A percentile compares a stretch with the other conserved stretches of the same genome.
phyloP scores from a whole-genome alignment of 2,329 filamentous ascomycete genomes.

The Colletotrichum sp. region DNA sequence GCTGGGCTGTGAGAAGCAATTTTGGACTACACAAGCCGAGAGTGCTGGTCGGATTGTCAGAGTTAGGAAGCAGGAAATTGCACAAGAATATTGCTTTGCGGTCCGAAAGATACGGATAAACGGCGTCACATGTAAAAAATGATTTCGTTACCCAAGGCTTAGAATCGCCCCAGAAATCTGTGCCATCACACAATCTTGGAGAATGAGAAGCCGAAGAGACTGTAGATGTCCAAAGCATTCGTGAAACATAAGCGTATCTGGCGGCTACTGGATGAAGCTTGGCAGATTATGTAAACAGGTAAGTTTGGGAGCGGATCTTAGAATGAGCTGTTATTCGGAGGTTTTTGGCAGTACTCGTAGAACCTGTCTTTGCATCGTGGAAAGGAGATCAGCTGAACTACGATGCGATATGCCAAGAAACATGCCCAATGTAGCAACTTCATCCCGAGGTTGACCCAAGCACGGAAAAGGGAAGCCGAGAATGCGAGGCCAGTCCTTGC shows the following conservation, averaged over 20 bases:
- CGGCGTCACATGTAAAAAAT: background rate
- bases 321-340: background rate
- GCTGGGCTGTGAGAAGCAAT: background rate
- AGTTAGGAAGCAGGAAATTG: background rate
- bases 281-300: background rate
- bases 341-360: background rate
- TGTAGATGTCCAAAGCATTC: background rate
- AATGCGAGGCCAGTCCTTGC: background rate
- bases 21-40: background rate
- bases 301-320: background rate
- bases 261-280: background rate
- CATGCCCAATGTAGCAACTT: background rate
- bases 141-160: fast-evolving
- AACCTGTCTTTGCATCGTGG: background rate
- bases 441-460: background rate
- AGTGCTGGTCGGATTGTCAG: background rate
- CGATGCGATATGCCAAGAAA: background rate
- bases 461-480: background rate
- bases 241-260: background rate
- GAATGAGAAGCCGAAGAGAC: background rate
- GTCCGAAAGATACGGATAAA: background rate
- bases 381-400: background rate
- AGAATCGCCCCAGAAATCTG: fast-evolving
- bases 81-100: background rate
- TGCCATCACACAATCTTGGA: background rate